Base-by-base conservation (phyloP, 1,284 basidiomycete species). In the Sanguinoderma infundibulare region DNA sequence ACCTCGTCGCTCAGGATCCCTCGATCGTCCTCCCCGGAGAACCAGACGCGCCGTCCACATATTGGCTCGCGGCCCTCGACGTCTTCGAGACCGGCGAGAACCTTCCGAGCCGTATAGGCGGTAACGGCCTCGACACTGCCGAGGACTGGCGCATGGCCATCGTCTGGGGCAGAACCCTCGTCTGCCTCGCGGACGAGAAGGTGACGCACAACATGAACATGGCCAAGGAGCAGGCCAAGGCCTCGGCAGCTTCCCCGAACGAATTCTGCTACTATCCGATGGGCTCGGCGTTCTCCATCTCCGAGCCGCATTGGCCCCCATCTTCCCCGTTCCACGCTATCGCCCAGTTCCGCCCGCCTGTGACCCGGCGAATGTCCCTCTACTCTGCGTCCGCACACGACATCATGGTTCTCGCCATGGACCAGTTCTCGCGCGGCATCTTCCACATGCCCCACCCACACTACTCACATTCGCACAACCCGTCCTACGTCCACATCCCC, bases 131-230 rank as follows among this genome's bases (percentile, higher is more conserved):
- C 38, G 59, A 72, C 65, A 53, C 63, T 60, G 50, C 67, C 57
- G 84, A 87, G 68, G 86, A 88, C 71, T 89, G 87, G 87, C 79
- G 83, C 30, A 84, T 87, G 81, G 82, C 85, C n/a, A 78, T 88
- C 63, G 77, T 83, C 49, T 87, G 86, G 86, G 87, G 87, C 1
- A 81, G 87, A 61, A 84, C 85, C 3, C 77, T 88, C 49, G 81
- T 88, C 56, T 79, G 77, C 55, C 73, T 90, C 55, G 83, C 86
- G 6, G 83, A 86, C 58, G 83, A 86, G 42, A 72, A 77, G 68
- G 60, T 73, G 47, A 63, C 61, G 30, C 58, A 67, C 60, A 62
- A 56, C 60, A 64, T 67, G 35, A 64, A 58, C 51, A 28, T 59
- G 56, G 63, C 67, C 39, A 55, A 60, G 63, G 60, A 57, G 49